phyloP scores from a whole-genome alignment of 176 grass and related monocot genomes.

The Pontederia crassipes region DNA sequence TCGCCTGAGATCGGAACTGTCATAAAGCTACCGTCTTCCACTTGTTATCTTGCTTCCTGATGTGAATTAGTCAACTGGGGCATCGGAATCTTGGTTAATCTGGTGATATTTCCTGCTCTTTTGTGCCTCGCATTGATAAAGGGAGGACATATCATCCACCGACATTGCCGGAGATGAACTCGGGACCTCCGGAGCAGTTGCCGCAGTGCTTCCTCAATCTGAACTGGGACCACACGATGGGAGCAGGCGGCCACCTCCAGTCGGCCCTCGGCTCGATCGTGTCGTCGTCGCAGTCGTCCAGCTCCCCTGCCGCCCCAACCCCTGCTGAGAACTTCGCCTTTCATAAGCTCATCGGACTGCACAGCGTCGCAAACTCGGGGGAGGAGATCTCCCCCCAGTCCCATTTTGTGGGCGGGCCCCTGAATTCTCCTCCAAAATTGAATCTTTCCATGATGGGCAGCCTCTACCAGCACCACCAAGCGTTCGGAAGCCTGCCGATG shows the following conservation, averaged over 20 bases:
- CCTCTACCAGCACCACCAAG: constrained; percentile 30
- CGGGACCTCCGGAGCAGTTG: constrained; percentile 2
- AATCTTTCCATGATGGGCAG: constrained; percentile 62
- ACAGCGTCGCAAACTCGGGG: not conserved
- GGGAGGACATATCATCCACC: not conserved
- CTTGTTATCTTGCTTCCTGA: not conserved
- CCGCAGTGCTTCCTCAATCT: constrained; percentile 8
- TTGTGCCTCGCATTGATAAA: not conserved
- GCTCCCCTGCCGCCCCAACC: constrained; percentile 24
- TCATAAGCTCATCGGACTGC: constrained; percentile 13
- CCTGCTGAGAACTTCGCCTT: constrained; percentile 30
- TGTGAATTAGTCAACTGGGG: not conserved
- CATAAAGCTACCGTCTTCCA: not conserved
- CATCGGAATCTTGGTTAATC: not conserved
- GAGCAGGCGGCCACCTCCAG: constrained; percentile 25
- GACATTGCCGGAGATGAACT: constrained; percentile 11
- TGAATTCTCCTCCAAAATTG: constrained; percentile 62
- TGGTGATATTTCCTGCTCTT: not conserved
- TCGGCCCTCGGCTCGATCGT: constrained; percentile 50
- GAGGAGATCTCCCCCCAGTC: constrained; percentile 51
- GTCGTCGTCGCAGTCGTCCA: constrained; percentile 44
- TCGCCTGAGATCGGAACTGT: not conserved
- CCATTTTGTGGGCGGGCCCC: constrained; percentile 40
- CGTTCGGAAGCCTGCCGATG: constrained; percentile 32
- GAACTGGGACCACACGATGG: constrained; percentile 13